These are phyloP conservation scores for Pharnaceum exiguum DNA, from an alignment of 148 eudicot genomes.

Conservation along the genomic window DNA sequence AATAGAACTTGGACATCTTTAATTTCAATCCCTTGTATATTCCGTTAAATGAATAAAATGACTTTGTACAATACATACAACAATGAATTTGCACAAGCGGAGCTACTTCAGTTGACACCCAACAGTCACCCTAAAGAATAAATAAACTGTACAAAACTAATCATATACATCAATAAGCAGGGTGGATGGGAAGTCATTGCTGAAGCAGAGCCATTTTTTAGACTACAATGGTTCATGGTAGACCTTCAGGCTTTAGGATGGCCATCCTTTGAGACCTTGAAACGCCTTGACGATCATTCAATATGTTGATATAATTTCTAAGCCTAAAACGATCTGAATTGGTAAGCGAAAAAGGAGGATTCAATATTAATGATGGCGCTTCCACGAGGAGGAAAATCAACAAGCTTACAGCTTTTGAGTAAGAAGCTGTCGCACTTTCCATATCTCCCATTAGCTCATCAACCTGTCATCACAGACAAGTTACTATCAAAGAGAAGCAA, in stretches of 20 bases:
- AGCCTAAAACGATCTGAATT: conserved; percentile 74
- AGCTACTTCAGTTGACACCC: conserved; percentile 21
- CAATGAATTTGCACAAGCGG: conserved; percentile 20
- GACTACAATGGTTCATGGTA: conserved; percentile 32
- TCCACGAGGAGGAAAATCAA: conserved; percentile 68
- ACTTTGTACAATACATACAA: conserved; percentile 15
- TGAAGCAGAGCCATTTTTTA: conserved; percentile 13
- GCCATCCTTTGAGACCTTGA: conserved; percentile 71
- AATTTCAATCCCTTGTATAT: too few relatives aligned
- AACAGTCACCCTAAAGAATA: conserved; percentile 49
- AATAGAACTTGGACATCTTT: too few relatives aligned
- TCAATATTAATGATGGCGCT: conserved; percentile 74
- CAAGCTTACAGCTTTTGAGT: conserved; percentile 67
- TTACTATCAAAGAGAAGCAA: not conserved
- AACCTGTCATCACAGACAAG: conserved; percentile 42
- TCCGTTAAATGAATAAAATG: not conserved
- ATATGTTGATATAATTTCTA: conserved; percentile 56
- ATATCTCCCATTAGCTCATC: conserved; percentile 76
- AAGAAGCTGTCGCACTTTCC: conserved; percentile 50
- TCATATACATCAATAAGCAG: conserved; percentile 37
- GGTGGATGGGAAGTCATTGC: conserved; percentile 14
- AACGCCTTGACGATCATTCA: conserved; percentile 70
- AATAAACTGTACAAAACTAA: conserved; percentile 58
- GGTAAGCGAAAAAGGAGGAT: conserved; percentile 87
- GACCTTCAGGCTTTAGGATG: conserved; percentile 51